Evolutionary conservation across 345 rosid species (phyloP), one percentile per base, ranked within the genome.

Genomic region (Acer saccharum): DNA sequence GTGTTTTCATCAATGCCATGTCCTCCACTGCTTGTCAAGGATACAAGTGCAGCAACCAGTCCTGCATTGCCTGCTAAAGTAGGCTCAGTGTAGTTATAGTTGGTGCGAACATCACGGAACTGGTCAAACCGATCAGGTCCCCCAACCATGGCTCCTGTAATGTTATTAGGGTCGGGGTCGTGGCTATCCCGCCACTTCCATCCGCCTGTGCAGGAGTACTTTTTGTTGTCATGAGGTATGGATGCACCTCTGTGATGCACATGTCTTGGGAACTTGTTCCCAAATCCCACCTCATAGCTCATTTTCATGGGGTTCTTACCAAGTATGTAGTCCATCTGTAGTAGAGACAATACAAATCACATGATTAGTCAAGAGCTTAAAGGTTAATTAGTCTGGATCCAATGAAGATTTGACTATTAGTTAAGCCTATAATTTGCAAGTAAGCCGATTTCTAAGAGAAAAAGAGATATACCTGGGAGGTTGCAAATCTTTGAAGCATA

Each of bases 221-320:
- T 83, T 29, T 46, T 84, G 23, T 81, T 80, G 83, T 90, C 87
- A 7, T 68, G 11, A 1, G 98, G 98, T 20, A 85, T 93, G 3
- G 98, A 89, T 39, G 98, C 93, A 58, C 89, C 98, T 0, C 98
- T 86, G 76, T 95, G 98, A 75, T 95, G 93, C 69, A 93, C 90
- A 13, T 83, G 86, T 74, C 88, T 89, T 2, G 98, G 98, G 77
- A 81, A 95, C 80, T 93, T 87, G 46, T 52, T 77, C 16, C 98
- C 95, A 65, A 82, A 88, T 0, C 98, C 98, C 64, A 93, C 98
- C 39, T 90, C 86, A 65, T 89, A 95, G 88, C 98, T 93, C 97
- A 90, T 93, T 9, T 89, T 95, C 83, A 81, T 68, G 18, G 98
- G 98, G 79, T 95, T 95, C 10, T 89, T 81, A 17, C 98, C 98